phyloP scores from a whole-genome alignment of 352 stramenopile genomes.

The Phytopythium aichiense region DNA sequence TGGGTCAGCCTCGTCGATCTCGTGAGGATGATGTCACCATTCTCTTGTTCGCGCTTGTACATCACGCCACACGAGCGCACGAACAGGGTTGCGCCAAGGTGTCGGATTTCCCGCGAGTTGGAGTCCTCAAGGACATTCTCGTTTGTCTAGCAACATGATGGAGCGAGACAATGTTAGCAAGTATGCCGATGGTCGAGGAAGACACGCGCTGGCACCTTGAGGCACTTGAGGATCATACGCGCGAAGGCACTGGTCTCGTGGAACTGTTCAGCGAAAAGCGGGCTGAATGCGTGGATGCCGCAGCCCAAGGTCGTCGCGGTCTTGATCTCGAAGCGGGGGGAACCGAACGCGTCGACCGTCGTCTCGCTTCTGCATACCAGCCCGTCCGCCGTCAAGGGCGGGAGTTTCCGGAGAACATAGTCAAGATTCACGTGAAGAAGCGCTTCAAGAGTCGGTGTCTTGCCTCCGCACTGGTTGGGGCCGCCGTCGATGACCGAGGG shows the following conservation, averaged over 20 bases:
- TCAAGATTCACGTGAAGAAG: not conserved
- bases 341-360: not conserved
- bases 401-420: not conserved
- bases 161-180: not conserved
- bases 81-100: not conserved
- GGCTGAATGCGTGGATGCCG: not conserved
- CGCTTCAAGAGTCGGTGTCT: not conserved
- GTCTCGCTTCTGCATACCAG: slow-evolving; percentile 2
- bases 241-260: not conserved
- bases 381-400: not conserved
- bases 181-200: not conserved
- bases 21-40: not conserved
- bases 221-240: not conserved
- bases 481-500: not conserved
- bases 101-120: not conserved
- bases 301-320: slow-evolving; percentile 5
- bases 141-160: not conserved
- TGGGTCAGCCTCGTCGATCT: not conserved
- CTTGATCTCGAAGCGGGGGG: slow-evolving; percentile 4
- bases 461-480: not conserved
- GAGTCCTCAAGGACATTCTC: not conserved
- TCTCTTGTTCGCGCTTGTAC: not conserved
- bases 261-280: not conserved
- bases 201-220: not conserved
- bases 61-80: not conserved